Conservation (phyloP, 2,329 filamentous ascomycete species). For the Botrytis aclada region DNA sequence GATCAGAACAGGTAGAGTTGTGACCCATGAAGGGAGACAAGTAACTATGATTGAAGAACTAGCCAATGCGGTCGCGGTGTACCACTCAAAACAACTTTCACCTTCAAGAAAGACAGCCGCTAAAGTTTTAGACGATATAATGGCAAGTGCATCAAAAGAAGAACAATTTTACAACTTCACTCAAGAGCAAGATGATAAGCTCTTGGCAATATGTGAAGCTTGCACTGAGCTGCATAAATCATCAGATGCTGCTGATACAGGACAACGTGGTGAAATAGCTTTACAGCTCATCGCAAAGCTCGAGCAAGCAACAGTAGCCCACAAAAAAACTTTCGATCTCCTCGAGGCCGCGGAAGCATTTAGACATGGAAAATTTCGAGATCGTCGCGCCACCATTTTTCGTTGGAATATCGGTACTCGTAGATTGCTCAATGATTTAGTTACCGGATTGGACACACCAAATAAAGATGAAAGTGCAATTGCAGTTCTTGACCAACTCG, state of each 20-base stretch:
- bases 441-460: neutral
- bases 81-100: neutral
- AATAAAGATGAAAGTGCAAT: accelerated
- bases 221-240: neutral
- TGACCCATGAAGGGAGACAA: neutral
- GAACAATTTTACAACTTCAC: neutral
- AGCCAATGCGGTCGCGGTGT: neutral
- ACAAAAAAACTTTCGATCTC: neutral
- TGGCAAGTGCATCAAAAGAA: neutral
- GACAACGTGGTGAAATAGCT: neutral
- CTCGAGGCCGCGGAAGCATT: neutral
- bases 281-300: neutral
- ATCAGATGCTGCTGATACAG: neutral
- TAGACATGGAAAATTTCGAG: neutral
- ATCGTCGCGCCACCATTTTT: conserved; percentile 4
- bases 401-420: conserved; percentile 10
- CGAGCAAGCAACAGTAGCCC: neutral
- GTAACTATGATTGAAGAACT: neutral
- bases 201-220: neutral
- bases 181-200: neutral
- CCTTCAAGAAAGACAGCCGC: neutral
- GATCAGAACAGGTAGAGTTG: neutral
- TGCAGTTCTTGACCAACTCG: neutral
- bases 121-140: neutral
- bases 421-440: neutral